These are phyloP conservation scores for Entomortierella parvispora DNA, from an alignment of 192 early-diverging fungal genomes.

Conservation along the genomic window DNA sequence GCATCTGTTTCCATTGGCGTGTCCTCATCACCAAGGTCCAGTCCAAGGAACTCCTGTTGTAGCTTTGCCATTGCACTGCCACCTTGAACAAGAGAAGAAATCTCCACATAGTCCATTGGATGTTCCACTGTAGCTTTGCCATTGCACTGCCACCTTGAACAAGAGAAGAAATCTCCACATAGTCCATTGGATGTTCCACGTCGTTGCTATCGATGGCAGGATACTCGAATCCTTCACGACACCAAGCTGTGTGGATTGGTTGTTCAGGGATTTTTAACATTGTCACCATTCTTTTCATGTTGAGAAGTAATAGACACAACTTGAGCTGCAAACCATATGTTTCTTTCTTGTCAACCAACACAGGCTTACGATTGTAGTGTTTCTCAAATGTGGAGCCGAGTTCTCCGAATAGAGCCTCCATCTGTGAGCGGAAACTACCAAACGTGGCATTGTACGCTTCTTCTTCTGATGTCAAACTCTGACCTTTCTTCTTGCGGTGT, in stretches of 20 bases:
- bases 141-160: too few relatives aligned
- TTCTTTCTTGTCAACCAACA: conserved; percentile 7
- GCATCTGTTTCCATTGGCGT: too few relatives aligned
- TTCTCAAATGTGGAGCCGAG: conserved; percentile 27
- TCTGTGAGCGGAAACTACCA: conserved; percentile 32
- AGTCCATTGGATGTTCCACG: too few relatives aligned
- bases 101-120: too few relatives aligned
- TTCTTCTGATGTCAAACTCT: conserved; percentile 18
- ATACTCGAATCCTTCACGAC: conserved; percentile 25
- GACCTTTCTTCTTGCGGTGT: conserved; percentile 27
- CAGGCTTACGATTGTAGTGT: conserved; percentile 18
- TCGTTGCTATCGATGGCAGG: background rate
- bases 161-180: too few relatives aligned
- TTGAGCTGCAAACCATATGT: conserved; percentile 29
- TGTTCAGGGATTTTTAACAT: conserved; percentile 21
- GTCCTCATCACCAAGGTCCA: too few relatives aligned
- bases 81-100: too few relatives aligned
- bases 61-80: too few relatives aligned
- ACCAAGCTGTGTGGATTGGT: conserved; percentile 24
- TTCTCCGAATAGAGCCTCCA: conserved; percentile 30
- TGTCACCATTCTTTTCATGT: conserved; percentile 26
- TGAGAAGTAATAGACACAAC: conserved; percentile 18
- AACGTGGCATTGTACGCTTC: conserved; percentile 15
- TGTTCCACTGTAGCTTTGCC: too few relatives aligned
- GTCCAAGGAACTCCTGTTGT: too few relatives aligned